Evolutionary conservation across 768 basidiomycete genomes (phyloP), one percentile per base, ranked within the genome.

Genomic region (Filobasidium wieringae): DNA sequence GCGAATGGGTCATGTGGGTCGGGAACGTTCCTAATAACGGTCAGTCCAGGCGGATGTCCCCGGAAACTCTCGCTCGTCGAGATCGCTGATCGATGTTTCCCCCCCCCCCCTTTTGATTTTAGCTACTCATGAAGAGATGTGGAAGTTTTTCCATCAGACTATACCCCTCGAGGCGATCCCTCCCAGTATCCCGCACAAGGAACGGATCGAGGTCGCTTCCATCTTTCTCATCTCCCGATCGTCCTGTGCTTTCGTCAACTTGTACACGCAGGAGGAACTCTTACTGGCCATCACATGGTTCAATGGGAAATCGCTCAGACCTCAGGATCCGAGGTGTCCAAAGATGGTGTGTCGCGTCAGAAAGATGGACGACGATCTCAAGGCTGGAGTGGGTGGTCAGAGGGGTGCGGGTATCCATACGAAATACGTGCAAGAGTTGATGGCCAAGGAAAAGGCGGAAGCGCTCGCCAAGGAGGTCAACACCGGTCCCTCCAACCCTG

Each of bases 1-100:
- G 87, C 7, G 87, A 88, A 58, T 92, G 86, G 87, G 90, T 90
- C 1, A 88, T 91, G 87, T 95, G 92, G 92, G 84, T 83, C 12
- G 92, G 92, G 9, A 96, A 96, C 68, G 85, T 95, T 2, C 87
- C 88, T 2, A 51, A 51, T 17, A 51, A 51, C 17, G 43, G 68
- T 70, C 59, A 67, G 67, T 70, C 3, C 7, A 40, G 37, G 15
- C 17, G 17, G 37, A 6, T 47, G 17, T 5, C 24, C 24, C 43
- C 29, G 43, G n/a, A 37, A 37, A 37, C n/a, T 37, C 11, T 32
- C 15, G 30, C n/a, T 4, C 36, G 36, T n/a, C n/a, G n/a, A n/a
- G n/a, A n/a, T n/a, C 1, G 26, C 47, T 14, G 51, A 40, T 22
- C 37, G n/a, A n/a, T n/a, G n/a, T n/a, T n/a, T n/a, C n/a, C n/a